Evolutionary conservation across 176 grass and related monocot species (phyloP).

Genomic region (Poa pratensis): DNA sequence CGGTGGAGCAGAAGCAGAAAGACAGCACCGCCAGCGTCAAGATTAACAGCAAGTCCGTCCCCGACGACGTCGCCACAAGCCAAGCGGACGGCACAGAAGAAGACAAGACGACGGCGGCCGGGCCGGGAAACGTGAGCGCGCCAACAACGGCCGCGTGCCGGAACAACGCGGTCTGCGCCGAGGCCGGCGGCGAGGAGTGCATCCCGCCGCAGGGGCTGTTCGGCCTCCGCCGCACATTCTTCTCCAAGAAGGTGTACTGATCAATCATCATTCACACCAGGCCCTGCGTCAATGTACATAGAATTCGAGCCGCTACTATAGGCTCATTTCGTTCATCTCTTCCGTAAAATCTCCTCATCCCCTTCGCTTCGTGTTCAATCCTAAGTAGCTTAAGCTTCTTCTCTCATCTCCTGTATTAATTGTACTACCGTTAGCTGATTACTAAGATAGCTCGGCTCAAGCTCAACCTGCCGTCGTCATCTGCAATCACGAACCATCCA

Average conservation of each 20-base stretch:
- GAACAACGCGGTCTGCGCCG: constrained; percentile 53
- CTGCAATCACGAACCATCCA: not conserved
- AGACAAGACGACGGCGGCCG: constrained; percentile 19
- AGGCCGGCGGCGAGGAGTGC: constrained; percentile 36
- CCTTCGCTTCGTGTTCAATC: not conserved
- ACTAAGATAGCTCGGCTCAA: constrained; percentile 32
- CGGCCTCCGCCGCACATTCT: constrained; percentile 78
- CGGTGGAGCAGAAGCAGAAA: constrained; percentile 52
- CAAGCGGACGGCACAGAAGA: not conserved
- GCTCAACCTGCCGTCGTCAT: constrained; percentile 4
- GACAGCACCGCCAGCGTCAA: not conserved
- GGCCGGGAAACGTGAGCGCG: constrained; percentile 50
- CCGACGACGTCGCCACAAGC: not conserved
- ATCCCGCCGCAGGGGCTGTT: constrained; percentile 53
- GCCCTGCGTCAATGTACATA: constrained; percentile 41
- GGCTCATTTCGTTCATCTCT: not conserved
- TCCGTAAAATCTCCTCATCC: not conserved
- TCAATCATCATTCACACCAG: too few relatives aligned
- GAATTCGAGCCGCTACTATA: constrained; percentile 1
- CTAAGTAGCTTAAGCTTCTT: constrained; percentile 1
- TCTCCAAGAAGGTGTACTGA: constrained; percentile 96
- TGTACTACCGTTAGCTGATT: not conserved
- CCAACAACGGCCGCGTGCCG: constrained; percentile 50
- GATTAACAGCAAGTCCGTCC: constrained; percentile 29
- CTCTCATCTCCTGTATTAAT: not conserved